Evolutionary conservation across 1,139 yeast species (phyloP).

Genomic region (Debaryomyces coudertii): DNA sequence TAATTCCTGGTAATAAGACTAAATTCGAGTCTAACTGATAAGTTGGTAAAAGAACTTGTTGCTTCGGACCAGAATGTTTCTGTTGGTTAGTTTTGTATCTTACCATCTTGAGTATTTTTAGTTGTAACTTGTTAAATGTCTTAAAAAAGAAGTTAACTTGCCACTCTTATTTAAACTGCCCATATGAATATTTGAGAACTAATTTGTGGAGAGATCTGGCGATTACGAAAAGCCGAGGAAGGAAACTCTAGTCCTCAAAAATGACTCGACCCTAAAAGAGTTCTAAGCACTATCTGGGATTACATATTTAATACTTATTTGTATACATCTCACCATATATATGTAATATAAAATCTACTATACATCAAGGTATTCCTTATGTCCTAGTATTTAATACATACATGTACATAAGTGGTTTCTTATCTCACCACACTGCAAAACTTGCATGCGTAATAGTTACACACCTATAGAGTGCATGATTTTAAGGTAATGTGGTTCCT

Average conservation of each 20-base stretch:
- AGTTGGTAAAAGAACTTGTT: conserved; percentile 38
- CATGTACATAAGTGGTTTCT: too few species aligned
- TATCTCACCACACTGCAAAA: too few species aligned
- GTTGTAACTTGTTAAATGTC: background rate
- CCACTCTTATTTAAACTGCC: conserved; percentile 2
- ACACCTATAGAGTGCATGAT: too few species aligned
- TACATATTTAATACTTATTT: too few species aligned
- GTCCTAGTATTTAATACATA: too few species aligned
- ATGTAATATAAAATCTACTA: too few species aligned
- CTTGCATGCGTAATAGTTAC: too few species aligned
- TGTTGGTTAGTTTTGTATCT: conserved; percentile 8
- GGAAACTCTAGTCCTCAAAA: background rate
- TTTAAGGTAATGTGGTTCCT: too few species aligned
- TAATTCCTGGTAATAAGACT: conserved; percentile 62
- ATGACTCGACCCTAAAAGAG: background rate
- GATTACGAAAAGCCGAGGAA: conserved; percentile 9
- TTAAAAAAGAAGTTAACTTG: background rate
- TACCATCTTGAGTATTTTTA: conserved; percentile 9
- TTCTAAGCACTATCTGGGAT: too few species aligned
- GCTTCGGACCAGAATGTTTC: conserved; percentile 11
- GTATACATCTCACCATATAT: too few species aligned
- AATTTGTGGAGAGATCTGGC: conserved; percentile 7
- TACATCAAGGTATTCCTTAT: too few species aligned
- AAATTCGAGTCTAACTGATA: conserved; percentile 49
- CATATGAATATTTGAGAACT: conserved; percentile 3